phyloP scores from a whole-genome alignment of 495 filamentous ascomycete genomes.

The Penicillium cosmopolitanum region DNA sequence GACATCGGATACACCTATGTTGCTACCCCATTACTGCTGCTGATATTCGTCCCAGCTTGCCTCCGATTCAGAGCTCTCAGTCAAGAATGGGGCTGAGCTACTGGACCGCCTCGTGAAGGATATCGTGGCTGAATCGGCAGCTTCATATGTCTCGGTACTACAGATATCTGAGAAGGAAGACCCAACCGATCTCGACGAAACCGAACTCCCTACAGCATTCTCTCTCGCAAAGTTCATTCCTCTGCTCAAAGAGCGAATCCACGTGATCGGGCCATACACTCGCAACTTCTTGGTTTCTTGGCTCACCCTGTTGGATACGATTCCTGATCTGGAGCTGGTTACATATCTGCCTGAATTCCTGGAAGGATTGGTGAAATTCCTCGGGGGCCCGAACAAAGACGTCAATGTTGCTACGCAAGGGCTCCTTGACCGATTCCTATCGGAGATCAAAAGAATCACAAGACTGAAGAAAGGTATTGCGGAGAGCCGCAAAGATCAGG shows the following conservation, averaged over 20 bases:
- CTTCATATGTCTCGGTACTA: slow-evolving; percentile 90
- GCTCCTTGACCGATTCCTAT: slow-evolving; percentile 88
- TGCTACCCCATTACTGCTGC: slow-evolving; percentile 2
- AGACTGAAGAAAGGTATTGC: slow-evolving; percentile 89
- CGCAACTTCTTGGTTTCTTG: slow-evolving; percentile 94
- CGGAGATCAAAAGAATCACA: slow-evolving; percentile 93
- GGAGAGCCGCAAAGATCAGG: slow-evolving; percentile 74
- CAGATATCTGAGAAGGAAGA: slow-evolving; percentile 58
- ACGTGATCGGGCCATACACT: slow-evolving; percentile 92
- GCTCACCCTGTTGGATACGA: slow-evolving; percentile 94
- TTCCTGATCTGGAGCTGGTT: slow-evolving; percentile 95
- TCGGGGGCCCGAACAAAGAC: slow-evolving; percentile 88
- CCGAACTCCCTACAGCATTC: slow-evolving; percentile 81
- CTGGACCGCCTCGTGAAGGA: slow-evolving; percentile 96
- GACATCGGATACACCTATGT: background rate
- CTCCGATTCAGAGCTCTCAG: slow-evolving; percentile 92
- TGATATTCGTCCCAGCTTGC: slow-evolving; percentile 66
- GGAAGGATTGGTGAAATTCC: slow-evolving; percentile 85
- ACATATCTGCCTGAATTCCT: slow-evolving; percentile 91
- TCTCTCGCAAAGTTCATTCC: slow-evolving; percentile 92
- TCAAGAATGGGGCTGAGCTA: slow-evolving; percentile 98
- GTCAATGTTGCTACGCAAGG: slow-evolving; percentile 90
- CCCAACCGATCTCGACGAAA: slow-evolving; percentile 49
- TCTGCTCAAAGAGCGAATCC: slow-evolving; percentile 87
- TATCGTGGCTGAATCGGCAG: slow-evolving; percentile 94